phyloP scores from a whole-genome alignment of 2,329 filamentous ascomycete species.

The Aspergillus fumigatiaffinis region DNA sequence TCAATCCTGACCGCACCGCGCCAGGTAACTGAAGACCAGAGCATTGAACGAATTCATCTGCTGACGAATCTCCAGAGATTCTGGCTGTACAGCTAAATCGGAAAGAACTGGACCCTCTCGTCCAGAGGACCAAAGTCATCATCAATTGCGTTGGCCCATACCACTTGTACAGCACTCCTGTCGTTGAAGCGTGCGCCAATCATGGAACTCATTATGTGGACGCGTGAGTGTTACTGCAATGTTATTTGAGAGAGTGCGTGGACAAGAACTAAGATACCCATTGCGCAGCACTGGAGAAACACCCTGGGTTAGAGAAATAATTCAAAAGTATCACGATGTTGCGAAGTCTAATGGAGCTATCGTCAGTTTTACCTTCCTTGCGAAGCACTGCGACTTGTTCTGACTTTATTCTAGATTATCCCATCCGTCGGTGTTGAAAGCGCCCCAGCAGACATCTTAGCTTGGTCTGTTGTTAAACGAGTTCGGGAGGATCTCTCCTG shows the following conservation, averaged over 20 bases:
- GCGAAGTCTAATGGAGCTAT: slow-evolving; percentile 60
- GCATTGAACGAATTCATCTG: not conserved
- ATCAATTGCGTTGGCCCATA: slow-evolving; percentile 63
- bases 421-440: slow-evolving; percentile 60
- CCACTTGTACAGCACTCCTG: slow-evolving; percentile 59
- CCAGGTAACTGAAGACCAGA: slow-evolving; percentile 54
- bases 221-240: slow-evolving; percentile 36
- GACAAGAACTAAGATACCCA: slow-evolving; percentile 1
- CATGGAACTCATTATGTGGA: slow-evolving; percentile 67
- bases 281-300: slow-evolving; percentile 55
- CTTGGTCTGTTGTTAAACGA: slow-evolving; percentile 51
- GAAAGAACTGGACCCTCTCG: slow-evolving; percentile 49
- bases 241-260: not conserved
- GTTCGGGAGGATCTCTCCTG: slow-evolving; percentile 50
- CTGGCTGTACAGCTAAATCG: slow-evolving; percentile 47
- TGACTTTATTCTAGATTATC: slow-evolving; percentile 46
- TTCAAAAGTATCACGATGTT: slow-evolving; percentile 56
- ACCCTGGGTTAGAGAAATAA: slow-evolving; percentile 61
- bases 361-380: slow-evolving; percentile 34
- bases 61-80: slow-evolving; percentile 32
- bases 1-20: slow-evolving; percentile 65
- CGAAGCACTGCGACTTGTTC: not conserved
- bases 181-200: slow-evolving; percentile 61
- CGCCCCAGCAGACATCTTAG: slow-evolving; percentile 55
- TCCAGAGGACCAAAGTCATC: slow-evolving; percentile 54